Evolutionary conservation across 352 stramenopile species (phyloP), one percentile per base, ranked within the genome.

Genomic region (Phytophthora meadii): DNA sequence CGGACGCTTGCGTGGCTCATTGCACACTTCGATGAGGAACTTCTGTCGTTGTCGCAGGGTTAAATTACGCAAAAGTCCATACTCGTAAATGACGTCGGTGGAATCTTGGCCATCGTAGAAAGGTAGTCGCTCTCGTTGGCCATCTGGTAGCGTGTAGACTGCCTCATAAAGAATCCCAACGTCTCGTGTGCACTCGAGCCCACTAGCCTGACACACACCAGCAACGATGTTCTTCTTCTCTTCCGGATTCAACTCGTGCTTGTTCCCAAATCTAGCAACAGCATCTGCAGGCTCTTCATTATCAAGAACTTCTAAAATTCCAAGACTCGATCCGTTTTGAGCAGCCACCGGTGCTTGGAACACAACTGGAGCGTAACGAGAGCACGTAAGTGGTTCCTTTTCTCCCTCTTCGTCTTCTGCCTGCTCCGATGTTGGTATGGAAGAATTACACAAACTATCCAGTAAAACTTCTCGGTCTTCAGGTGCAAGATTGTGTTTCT

Each of bases 71-170:
- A 88, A 76, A 9, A 68, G 57, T 0, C 81, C 87, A 53, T 93
- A 94, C 52, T 90, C 78, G 58, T 89, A 90, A 56, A 94, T 86
- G 1, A 92, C 70, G 54, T 94, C 87, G 1, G 84, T 80, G 6
- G 87, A 82, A 55, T 94, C 87, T 5, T 90, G 65, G 3, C 84
- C 84, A 41, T 92, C 87, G 54, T 74, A 89, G 45, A 94, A 92
- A 19, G 81, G 77, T 2, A 94, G 72, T 10, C 70, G 78, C 41
- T 93, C 84, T 19, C 76, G 68, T 3, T 51, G 53, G 2, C 76
- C 73, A 52, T 78, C 63, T 1, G 81, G 77, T 17, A 90, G 70
- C 5, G 81, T 91, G 57, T 90, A 93, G 12, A 76, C 60, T 17
- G 70, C 65, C 49, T 89, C 71, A 54, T 90, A 91, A 8, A 93